These are phyloP conservation scores for Lentinula boryana DNA, from an alignment of 768 basidiomycete genomes.

Conservation along the genomic window DNA sequence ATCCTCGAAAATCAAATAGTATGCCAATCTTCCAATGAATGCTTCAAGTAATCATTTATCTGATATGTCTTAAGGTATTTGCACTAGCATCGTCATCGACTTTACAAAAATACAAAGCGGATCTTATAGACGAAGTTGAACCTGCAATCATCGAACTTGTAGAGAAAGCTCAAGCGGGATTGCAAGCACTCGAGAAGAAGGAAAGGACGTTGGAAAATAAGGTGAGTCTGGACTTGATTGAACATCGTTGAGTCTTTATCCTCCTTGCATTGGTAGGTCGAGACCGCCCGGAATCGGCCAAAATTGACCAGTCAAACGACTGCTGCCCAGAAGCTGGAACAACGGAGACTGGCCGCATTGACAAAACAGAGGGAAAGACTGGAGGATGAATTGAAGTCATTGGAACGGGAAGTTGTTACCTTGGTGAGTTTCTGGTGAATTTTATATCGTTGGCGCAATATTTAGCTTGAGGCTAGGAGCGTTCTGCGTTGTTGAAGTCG, in stretches of 20 bases:
- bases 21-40: constrained; percentile 11
- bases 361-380: constrained; percentile 62
- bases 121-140: constrained; percentile 74
- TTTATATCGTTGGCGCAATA: neutral
- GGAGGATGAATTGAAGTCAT: constrained; percentile 51
- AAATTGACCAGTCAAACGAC: constrained; percentile 42
- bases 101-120: constrained; percentile 68
- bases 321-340: constrained; percentile 59
- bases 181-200: constrained; percentile 55
- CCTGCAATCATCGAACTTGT: constrained; percentile 75
- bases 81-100: constrained; percentile 68
- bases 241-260: neutral
- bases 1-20: constrained; percentile 67
- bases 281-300: constrained; percentile 44
- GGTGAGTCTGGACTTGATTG: constrained; percentile 28
- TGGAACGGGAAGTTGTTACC: constrained; percentile 58
- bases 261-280: constrained; percentile 37
- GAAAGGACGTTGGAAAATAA: constrained; percentile 58
- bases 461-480: neutral
- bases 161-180: constrained; percentile 62
- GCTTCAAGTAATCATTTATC: neutral
- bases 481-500: neutral
- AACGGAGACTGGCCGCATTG: constrained; percentile 57
- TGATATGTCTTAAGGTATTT: constrained; percentile 49
- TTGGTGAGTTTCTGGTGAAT: constrained; percentile 32